These are phyloP conservation scores for Thymus quinquecostatus DNA, from an alignment of 257 asterid species.

Conservation along the genomic window DNA sequence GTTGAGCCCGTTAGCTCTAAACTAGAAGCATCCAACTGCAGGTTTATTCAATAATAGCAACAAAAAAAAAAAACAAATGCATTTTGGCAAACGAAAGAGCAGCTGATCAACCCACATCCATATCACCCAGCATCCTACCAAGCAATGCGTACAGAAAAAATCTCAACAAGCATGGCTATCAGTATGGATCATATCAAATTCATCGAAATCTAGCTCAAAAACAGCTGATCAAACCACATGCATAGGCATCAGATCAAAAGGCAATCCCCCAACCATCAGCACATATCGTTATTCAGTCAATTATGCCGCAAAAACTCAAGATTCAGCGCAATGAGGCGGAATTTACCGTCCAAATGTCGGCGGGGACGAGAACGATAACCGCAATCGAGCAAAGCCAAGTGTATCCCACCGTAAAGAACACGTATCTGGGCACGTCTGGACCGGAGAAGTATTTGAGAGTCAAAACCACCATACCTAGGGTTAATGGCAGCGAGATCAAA, in stretches of 20 bases:
- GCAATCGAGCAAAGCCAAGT: constrained; percentile 99
- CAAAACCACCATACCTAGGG: constrained; percentile 85
- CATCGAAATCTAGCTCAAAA: constrained; percentile 28
- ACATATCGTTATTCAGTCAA: background rate
- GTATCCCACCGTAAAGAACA: constrained; percentile 89
- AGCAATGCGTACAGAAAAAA: background rate
- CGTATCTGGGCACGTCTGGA: constrained; percentile 92
- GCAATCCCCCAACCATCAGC: constrained; percentile 5
- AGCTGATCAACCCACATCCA: background rate
- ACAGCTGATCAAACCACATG: constrained; percentile 23
- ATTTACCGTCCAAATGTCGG: constrained; percentile 97
- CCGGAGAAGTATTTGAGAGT: constrained; percentile 92
- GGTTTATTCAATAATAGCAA: background rate
- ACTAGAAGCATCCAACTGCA: background rate
- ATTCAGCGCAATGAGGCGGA: constrained; percentile 11
- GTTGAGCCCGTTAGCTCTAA: background rate
- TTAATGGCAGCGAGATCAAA: constrained; percentile 94
- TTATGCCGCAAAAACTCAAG: constrained; percentile 21
- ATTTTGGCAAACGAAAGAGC: constrained; percentile 2
- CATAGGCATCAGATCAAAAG: background rate
- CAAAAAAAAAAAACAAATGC: background rate
- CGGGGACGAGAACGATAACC: constrained; percentile 96
- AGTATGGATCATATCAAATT: constrained; percentile 25
- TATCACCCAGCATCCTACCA: constrained; percentile 16
- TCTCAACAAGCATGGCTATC: background rate